Base-by-base conservation (phyloP, 768 basidiomycete genomes). In the Suillus lakei region DNA sequence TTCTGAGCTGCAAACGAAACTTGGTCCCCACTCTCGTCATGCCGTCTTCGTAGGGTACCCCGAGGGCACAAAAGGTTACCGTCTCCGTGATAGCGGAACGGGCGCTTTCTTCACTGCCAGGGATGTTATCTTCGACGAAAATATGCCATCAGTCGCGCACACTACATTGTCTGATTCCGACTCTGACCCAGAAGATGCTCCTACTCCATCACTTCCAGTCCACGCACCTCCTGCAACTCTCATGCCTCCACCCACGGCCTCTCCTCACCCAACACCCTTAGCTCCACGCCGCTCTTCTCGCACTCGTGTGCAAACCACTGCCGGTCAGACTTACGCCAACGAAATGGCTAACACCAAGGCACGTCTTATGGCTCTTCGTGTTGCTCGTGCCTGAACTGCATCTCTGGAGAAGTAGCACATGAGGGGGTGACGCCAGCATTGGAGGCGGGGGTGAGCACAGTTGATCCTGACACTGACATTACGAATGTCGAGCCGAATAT, bases 11-110 rank as follows among this genome's bases (percentile, higher is more conserved):
- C 63, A 36, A 1, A 2, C 15, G 0, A 69, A 72, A 53, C 58
- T 62, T 4, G 64, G 66, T 10, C 54, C 64, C 0, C 66, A 66
- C 18, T 71, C 70, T 1, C 7, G 60, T 9, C 39, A 61, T n/a
- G 68, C 62, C 1, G 32, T 66, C 1, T 50, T 69, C 7, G 51
- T 64, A 5, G 58, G 64, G 0, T 66, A 63, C 4, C 38, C 61
- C 0, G n/a, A 13, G 13, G 62, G 64, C 8, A 58, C 41, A 1
- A 68, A 70, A 18, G 67, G 63, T 0, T 70, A 68, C 46, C 55
- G 64, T 16, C 55, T 70, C 3, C 55, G 67, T 36, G 21, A 63
- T 0, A 46, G 39, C 1, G 50, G 21, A 0, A 68, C 58, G n/a
- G 48, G 51, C 2, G 62, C 61, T 18, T 69, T 69, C 23, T 41